Evolutionary conservation across 1,139 yeast species (phyloP), one percentile per base, ranked within the genome.

Genomic region (Debaryomyces psychrophilus): DNA sequence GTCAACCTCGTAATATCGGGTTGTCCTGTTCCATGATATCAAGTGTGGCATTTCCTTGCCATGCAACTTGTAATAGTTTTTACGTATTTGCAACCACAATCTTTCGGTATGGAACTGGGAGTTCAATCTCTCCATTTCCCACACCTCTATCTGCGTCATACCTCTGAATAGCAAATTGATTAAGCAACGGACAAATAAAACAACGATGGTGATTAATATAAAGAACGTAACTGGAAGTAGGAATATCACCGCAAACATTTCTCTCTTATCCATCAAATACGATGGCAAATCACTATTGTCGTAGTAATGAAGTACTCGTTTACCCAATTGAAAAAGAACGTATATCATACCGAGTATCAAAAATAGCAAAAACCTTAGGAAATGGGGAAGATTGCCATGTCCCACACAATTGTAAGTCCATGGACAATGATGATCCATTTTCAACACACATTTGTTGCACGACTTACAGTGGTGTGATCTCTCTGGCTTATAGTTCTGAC

Each of bases 351-450:
- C 76, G 25, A 77, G 62, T 18, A 82, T 67, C 1, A 89, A 85
- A 87, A 92, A 83, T 7, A 74, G 57, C 39, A 93, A 61, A 60
- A 93, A 93, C 44, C 98, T 73, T 55, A 89, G 59, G 60, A 93
- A 93, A 60, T 90, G 93, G 0, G 96, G 92, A 65, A 84, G 73
- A 60, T 93, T 93, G 1, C 67, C 66, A 62, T 83, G 84, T 0
- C 99, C 99, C 46, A 95, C 82, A 63, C 99, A 93, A 12, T 82
- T 76, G 4, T 95, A 82, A 60, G 93, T 90, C 99, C 99, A 93
- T 0, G 99, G 98, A 62, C 99, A 93, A 66, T 88, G 95, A 61
- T 93, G 99, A 66, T 87, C 95, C 93, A 86, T 86, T 50, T 77
- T 73, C 47, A 93, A 71, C 1, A 88, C 78, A 66, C 99, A 93